phyloP scores from a whole-genome alignment of 805 yeast species.

The Spathaspora hagerdaliae region DNA sequence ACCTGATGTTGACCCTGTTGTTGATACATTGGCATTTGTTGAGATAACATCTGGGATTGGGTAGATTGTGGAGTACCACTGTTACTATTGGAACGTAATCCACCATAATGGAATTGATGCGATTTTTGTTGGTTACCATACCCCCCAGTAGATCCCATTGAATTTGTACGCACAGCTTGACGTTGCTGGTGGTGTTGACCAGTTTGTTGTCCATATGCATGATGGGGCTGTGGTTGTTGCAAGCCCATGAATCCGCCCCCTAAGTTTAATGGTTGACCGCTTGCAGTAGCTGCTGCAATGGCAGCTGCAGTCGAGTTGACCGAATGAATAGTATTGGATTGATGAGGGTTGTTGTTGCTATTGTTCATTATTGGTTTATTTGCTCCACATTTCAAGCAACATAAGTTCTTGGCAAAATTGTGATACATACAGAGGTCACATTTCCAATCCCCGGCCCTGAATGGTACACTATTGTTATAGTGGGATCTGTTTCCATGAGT shows the following conservation, averaged over 20 bases:
- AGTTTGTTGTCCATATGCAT: constrained; percentile 3
- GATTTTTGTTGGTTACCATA: background rate
- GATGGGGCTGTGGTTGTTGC: constrained; percentile 27
- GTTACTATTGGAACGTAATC: constrained; percentile 3
- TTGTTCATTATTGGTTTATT: constrained; percentile 41
- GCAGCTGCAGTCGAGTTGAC: constrained; percentile 44
- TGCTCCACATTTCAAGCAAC: constrained; percentile 85
- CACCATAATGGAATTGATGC: constrained; percentile 1
- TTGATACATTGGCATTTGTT: constrained; percentile 3
- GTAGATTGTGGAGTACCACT: constrained; percentile 6
- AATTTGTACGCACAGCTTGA: constrained; percentile 5
- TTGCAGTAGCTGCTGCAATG: constrained; percentile 45
- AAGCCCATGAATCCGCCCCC: constrained; percentile 24
- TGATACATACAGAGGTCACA: constrained; percentile 85
- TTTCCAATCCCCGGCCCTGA: constrained; percentile 97
- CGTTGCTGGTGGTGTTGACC: constrained; percentile 14
- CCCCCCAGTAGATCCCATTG: background rate
- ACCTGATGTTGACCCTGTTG: constrained; percentile 2
- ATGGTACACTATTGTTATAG: constrained; percentile 62
- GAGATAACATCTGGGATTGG: background rate
- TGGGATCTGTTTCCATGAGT: constrained; percentile 12
- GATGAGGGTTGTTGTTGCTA: constrained; percentile 6
- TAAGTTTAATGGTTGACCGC: constrained; percentile 40
- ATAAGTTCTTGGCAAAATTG: constrained; percentile 85
- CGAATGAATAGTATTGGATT: constrained; percentile 20